Evolutionary conservation across 2,329 filamentous ascomycete genomes (phyloP).

Genomic region (Aspergillus sp.): DNA sequence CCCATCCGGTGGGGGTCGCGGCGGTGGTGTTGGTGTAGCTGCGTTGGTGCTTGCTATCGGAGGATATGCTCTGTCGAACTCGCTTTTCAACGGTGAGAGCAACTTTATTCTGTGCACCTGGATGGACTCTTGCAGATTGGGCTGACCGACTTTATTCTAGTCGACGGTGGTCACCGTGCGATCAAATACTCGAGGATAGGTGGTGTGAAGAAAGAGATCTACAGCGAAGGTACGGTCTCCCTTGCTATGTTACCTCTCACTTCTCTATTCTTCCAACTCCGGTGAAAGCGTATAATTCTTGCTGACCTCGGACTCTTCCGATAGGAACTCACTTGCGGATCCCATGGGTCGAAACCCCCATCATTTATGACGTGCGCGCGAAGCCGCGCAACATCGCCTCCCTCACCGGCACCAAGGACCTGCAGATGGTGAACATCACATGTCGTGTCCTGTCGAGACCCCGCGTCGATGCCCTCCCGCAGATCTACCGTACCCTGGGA

Average conservation of each 20-base stretch:
- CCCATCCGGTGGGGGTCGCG: conserved; percentile 52
- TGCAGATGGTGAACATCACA: conserved; percentile 99
- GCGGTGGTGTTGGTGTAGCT: conserved; percentile 53
- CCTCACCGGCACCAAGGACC: conserved; percentile 95
- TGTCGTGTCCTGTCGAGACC: conserved; percentile 97
- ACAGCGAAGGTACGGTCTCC: conserved; percentile 70
- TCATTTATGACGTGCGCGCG: conserved; percentile 96
- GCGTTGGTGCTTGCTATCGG: conserved; percentile 52
- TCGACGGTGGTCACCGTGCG: conserved; percentile 96
- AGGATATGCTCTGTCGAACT: conserved; percentile 49
- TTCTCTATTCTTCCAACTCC: background rate
- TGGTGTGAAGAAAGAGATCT: conserved; percentile 96
- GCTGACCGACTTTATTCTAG: conserved; percentile 41
- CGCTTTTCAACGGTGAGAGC: conserved; percentile 63
- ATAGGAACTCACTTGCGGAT: conserved; percentile 87
- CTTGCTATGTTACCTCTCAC: conserved; percentile 3
- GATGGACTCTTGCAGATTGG: background rate
- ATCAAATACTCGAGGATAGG: conserved; percentile 96
- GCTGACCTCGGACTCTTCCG: conserved; percentile 1
- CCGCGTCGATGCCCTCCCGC: conserved; percentile 80
- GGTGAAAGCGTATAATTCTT: background rate
- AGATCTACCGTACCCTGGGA: conserved; percentile 95
- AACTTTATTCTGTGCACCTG: conserved; percentile 2
- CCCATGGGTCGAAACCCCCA: conserved; percentile 95
- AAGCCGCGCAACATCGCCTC: conserved; percentile 96